These are phyloP conservation scores for Starmerella geochares DNA, from an alignment of 805 yeast genomes.

Conservation along the genomic window DNA sequence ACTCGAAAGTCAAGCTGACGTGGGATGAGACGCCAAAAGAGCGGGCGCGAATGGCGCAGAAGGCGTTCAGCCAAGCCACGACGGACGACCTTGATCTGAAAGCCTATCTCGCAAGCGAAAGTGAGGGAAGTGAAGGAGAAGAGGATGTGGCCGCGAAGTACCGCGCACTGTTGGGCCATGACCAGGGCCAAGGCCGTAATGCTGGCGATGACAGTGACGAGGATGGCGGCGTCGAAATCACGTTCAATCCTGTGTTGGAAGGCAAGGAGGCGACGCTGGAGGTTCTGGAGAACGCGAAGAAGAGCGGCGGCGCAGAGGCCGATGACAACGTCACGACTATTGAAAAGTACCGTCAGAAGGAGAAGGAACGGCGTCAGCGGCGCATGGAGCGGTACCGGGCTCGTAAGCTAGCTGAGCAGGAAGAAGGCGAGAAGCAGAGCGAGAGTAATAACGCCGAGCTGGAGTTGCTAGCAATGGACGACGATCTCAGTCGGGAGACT, in stretches of 20 bases:
- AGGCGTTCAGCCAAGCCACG: conserved; percentile 76
- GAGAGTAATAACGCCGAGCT: conserved; percentile 53
- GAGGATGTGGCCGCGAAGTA: conserved; percentile 22
- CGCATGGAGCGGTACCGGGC: conserved; percentile 70
- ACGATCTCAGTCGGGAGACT: conserved; percentile 38
- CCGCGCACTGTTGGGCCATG: conserved; percentile 19
- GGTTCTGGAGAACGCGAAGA: conserved; percentile 9
- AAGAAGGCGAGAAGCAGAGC: conserved; percentile 32
- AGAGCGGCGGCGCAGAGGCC: conserved; percentile 21
- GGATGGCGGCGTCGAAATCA: conserved; percentile 86
- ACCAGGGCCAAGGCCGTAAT: background rate
- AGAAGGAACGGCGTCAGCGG: conserved; percentile 80
- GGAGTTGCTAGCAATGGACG: conserved; percentile 63
- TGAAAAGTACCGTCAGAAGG: conserved; percentile 72
- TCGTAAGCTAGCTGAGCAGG: conserved; percentile 42
- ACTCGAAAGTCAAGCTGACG: conserved; percentile 87
- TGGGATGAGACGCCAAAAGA: conserved; percentile 99
- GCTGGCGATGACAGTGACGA: conserved; percentile 28
- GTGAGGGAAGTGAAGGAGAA: conserved; percentile 27
- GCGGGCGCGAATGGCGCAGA: conserved; percentile 61
- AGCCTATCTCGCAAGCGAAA: conserved; percentile 43
- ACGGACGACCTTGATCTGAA: conserved; percentile 51
- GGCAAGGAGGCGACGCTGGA: conserved; percentile 34
- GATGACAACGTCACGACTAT: conserved; percentile 62
- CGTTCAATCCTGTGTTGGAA: conserved; percentile 80